These are phyloP conservation scores for Lenwebbia sp. DNA, from an alignment of 345 rosid genomes.

Conservation along the genomic window DNA sequence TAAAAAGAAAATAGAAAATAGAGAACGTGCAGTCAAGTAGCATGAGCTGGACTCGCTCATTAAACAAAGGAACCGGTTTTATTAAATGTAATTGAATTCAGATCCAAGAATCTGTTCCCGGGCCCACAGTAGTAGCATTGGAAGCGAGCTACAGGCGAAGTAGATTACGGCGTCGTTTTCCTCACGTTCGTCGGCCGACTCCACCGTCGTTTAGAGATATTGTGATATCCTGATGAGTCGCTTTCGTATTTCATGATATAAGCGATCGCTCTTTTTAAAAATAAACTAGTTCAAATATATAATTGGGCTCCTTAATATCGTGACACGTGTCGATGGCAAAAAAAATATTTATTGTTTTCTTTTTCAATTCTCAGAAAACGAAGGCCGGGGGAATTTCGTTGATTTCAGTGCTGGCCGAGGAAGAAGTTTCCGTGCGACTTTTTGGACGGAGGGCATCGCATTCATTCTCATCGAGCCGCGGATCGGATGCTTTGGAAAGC, in stretches of 20 bases:
- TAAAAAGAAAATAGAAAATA: neutral
- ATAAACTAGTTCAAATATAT: neutral
- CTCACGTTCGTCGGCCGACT: neutral
- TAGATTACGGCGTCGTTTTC: neutral
- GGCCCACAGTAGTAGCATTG: neutral
- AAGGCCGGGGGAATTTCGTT: neutral
- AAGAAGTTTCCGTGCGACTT: neutral
- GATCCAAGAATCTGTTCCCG: neutral
- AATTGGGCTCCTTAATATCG: neutral
- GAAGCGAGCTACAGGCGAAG: too few species aligned
- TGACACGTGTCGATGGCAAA: neutral
- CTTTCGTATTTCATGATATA: neutral
- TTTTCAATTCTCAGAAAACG: neutral
- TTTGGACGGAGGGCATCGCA: neutral
- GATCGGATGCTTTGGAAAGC: neutral
- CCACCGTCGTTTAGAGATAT: neutral
- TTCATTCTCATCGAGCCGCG: neutral
- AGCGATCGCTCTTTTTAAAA: neutral
- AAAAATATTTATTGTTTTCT: neutral
- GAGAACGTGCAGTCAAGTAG: constrained; percentile 22
- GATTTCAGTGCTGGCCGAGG: neutral
- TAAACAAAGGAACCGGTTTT: neutral
- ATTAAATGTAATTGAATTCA: neutral
- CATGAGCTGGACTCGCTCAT: constrained; percentile 5
- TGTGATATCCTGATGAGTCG: neutral